Evolutionary conservation across 129 eudicot genomes (phyloP).

Genomic region (Cynara cardunculus): DNA sequence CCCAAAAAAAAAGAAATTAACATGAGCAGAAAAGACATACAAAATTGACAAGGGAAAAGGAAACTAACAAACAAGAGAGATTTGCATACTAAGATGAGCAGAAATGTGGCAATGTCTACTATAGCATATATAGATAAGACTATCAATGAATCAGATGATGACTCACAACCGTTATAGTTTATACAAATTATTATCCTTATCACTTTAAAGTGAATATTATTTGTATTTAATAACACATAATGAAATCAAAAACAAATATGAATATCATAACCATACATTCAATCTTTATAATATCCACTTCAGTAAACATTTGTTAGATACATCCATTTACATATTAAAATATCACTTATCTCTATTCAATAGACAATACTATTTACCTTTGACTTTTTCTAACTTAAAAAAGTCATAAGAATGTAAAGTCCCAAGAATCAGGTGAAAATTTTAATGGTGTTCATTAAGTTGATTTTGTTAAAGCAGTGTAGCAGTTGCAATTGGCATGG

Average conservation of each 20-base stretch:
- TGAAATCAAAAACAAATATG: neutral
- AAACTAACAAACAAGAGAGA: neutral
- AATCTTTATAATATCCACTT: neutral
- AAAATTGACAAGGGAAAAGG: neutral
- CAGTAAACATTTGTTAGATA: neutral
- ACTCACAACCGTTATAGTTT: neutral
- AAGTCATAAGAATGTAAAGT: neutral
- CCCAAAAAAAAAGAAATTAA: neutral
- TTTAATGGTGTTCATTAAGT: neutral
- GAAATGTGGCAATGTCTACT: constrained; percentile 2
- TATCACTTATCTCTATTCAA: neutral
- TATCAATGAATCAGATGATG: neutral
- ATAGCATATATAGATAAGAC: constrained; percentile 2
- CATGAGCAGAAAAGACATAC: neutral
- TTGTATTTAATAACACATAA: neutral
- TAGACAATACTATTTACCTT: neutral
- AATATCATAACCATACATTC: neutral
- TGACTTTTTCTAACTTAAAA: neutral
- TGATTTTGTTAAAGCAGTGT: neutral
- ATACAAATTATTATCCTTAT: neutral
- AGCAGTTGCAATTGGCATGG: neutral
- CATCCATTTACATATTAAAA: neutral
- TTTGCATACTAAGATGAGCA: neutral
- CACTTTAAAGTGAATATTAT: neutral
- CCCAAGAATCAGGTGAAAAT: neutral